Evolutionary conservation across 2,329 filamentous ascomycete species (phyloP), one percentile per base, ranked within the genome.

Genomic region (Aureobasidium pullulans): DNA sequence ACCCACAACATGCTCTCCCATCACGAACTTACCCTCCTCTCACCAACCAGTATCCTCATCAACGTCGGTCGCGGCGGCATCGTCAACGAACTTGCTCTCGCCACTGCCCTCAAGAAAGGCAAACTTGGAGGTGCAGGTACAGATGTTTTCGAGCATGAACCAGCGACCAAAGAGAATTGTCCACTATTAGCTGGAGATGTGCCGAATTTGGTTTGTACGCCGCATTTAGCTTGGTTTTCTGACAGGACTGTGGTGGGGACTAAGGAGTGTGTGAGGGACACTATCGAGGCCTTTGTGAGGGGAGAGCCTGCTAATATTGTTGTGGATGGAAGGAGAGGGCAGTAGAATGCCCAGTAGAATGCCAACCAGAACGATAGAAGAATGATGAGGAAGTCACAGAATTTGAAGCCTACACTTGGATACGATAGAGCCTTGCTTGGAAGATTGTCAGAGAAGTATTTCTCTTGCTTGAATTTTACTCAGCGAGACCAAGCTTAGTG

Each of bases 141-240:
- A 1, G 80, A 82, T 67, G 80, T 82, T 7, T 78, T 79, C 57
- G 67, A 70, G 43, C 69, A 70, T 28, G 79, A 82, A 63, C 80
- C 80, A 16, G 74, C 71, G 3, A 75, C 71, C 0, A 74, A 71
- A 40, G 70, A 74, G 13, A 76, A 74, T 23, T 76, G 72, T 6
- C 73, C 75, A 0, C 67, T 81, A 47, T 64, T 81, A 28, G 76
- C 77, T 16, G 70, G 70, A 2, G 70, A 73, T 53, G 71, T 74
- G 19, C 72, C 81, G 11, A 81, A 81, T 61, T 67, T 84, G 61
- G 75, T 80, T 0, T 64, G 81, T 42, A 79, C 73, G 49, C 79
- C 80, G 16, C 81, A 84, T 69, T 62, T 81, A 40, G 80, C 81
- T 1, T 83, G 80, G 80, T 77, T 75, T 63, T 75, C 78, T 1